These are phyloP conservation scores for Nitzschia sp. DNA, from an alignment of 108 stramenopile genomes.

Conservation along the genomic window DNA sequence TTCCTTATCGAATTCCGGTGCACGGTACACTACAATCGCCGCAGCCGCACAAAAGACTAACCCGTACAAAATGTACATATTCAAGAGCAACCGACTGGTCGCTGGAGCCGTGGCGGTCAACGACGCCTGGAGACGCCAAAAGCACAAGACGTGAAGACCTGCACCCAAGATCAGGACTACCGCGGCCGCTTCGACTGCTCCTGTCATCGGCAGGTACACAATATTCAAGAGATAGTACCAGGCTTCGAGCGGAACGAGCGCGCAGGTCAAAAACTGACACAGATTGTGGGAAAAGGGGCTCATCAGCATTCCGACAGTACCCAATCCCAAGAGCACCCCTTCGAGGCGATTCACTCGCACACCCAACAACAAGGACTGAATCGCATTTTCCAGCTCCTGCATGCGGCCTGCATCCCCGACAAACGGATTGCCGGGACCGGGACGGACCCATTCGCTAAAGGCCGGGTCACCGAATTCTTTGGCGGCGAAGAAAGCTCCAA, in stretches of 20 bases:
- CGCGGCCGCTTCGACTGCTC: background rate
- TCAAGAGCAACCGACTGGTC: background rate
- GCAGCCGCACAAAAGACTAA: background rate
- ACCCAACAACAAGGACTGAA: background rate
- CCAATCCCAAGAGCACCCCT: background rate
- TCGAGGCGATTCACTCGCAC: background rate
- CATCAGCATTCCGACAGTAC: background rate
- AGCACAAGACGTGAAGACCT: constrained; percentile 3
- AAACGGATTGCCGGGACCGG: background rate
- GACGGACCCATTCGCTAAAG: constrained; percentile 4
- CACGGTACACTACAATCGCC: background rate
- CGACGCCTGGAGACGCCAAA: background rate
- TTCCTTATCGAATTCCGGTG: background rate
- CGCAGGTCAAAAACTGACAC: constrained; percentile 3
- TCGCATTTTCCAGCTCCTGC: background rate
- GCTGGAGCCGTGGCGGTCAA: background rate
- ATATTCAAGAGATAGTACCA: background rate
- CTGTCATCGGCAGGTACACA: constrained; percentile 1
- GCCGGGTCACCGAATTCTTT: constrained; percentile 5
- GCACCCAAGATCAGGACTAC: background rate
- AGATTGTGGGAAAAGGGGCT: constrained; percentile 3
- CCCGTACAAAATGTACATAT: background rate
- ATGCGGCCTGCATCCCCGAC: background rate
- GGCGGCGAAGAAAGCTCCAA: background rate
- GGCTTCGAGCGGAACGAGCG: background rate